Evolutionary conservation across 495 filamentous ascomycete genomes (phyloP).

Genomic region (Parachaetomium inaequale): DNA sequence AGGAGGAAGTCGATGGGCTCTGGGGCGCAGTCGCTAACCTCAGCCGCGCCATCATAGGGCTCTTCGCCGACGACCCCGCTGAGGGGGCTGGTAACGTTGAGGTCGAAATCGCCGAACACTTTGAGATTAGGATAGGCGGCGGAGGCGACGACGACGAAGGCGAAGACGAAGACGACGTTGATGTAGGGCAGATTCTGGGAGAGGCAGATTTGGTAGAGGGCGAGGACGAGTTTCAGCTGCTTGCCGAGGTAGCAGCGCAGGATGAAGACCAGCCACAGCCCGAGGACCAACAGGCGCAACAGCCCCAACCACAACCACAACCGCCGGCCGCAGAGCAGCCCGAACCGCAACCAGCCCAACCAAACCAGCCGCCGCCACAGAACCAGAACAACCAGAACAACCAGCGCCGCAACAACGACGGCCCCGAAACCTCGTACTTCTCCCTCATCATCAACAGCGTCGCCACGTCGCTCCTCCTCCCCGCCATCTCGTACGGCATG

Average conservation of each 20-base stretch:
- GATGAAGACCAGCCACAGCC: background rate
- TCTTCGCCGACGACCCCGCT: constrained; percentile 30
- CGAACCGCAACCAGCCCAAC: background rate
- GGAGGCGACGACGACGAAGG: constrained; percentile 35
- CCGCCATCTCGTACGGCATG: constrained; percentile 49
- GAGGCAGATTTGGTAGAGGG: constrained; percentile 38
- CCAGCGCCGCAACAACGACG: constrained; percentile 6
- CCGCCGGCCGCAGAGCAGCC: background rate
- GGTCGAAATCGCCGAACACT: constrained; percentile 44
- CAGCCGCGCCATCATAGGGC: constrained; percentile 11
- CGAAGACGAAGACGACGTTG: constrained; percentile 29
- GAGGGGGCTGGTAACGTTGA: constrained; percentile 21
- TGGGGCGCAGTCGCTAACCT: constrained; percentile 17
- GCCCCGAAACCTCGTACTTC: constrained; percentile 18
- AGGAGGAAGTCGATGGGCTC: constrained; percentile 12
- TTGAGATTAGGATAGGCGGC: constrained; percentile 43
- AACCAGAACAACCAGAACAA: constrained; percentile 3
- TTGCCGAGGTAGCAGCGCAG: constrained; percentile 9
- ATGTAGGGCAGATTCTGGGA: constrained; percentile 29
- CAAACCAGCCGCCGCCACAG: constrained; percentile 1
- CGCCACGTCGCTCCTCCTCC: constrained; percentile 40
- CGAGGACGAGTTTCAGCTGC: constrained; percentile 31
- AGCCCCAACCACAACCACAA: background rate
- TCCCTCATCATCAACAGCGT: constrained; percentile 34
- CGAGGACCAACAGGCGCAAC: background rate